Base-by-base conservation (phyloP, 805 yeast species). In the Pichia cephalocereana region DNA sequence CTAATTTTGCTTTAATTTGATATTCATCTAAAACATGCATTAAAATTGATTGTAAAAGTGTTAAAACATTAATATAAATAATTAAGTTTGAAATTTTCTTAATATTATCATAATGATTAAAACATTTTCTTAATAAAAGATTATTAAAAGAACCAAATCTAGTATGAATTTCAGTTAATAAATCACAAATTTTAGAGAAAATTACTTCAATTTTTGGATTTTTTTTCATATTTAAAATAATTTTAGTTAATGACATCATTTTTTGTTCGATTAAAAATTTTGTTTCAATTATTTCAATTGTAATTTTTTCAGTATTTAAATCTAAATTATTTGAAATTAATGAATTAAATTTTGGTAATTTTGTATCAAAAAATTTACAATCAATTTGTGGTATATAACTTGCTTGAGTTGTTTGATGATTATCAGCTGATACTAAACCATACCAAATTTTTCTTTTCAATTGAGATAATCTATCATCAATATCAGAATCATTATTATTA, bases 391-490 rank as follows among this genome's bases (percentile, higher is more conserved):
- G 56, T 0, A 78, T 76, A 18, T 68, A 68, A 2, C 86, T 86
- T 46, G 71, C 64, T 7, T 68, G 64, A 49, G 69, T 64, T 18
- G 75, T 69, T 48, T 73, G 75, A 41, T 65, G 62, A 2, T 68
- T 51, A 57, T 80, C 86, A 36, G 66, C 49, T 1, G 72, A 55
- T 14, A 76, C 63, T 40, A 81, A 60, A 28, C 65, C 64, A 57
- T 70, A 72, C 86, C 86, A 82, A 6, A 79, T 68, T 52, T 77
- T 79, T 54, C 86, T 68, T 68, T 77, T 70, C 8, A 79, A 56
- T 50, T 76, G 73, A 18, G 70, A 65, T 17, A 54, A 49, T 46
- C 56, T 65, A 11, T 41, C 34, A 4, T 37, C 14, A 7, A 10
- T 18, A 1, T 17, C 6, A 34, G 1, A 8, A n/a, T 48, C 36